Percentiles rank a stretch among this genome's conserved stretches.
Conservation (phyloP, 176 grass and related monocot genomes). For the Musa schizocarpa region DNA sequence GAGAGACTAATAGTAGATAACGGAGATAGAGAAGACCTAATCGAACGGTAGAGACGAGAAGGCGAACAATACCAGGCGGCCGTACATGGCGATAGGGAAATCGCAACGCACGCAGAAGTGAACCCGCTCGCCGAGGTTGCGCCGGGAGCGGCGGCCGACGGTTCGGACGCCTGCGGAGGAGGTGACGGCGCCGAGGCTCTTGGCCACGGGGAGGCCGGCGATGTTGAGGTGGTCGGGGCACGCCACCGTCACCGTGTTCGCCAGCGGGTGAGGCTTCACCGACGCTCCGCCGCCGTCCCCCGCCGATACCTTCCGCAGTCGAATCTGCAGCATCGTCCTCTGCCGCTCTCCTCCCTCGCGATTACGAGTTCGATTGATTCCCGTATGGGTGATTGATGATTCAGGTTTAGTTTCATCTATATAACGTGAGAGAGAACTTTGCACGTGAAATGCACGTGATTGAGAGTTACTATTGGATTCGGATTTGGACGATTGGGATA, state of each 20-base stretch:
- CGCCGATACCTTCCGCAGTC: constrained; percentile 3
- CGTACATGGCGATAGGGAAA: constrained; percentile 3
- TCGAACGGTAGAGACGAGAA: background rate
- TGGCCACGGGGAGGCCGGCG: constrained; percentile 12
- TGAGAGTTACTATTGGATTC: no score
- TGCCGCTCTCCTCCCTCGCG: background rate
- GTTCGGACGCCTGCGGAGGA: constrained; percentile 12
- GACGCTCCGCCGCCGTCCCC: background rate
- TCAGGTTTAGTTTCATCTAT: no score
- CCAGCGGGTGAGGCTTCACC: background rate
- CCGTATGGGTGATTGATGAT: no score
- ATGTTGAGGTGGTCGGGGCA: constrained; percentile 8
- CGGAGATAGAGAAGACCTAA: background rate
- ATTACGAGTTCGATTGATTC: no score
- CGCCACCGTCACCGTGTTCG: constrained; percentile 18
- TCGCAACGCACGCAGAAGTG: constrained; percentile 11
- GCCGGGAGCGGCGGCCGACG: constrained; percentile 19
- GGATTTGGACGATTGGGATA: no score
- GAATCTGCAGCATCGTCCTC: constrained; percentile 3
- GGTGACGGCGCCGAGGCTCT: constrained; percentile 25
- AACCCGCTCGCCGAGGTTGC: background rate
- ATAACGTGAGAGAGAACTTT: no score
- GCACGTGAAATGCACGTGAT: no score
- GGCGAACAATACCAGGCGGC: background rate
- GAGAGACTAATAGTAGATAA: no score